phyloP scores from a whole-genome alignment of 1,284 basidiomycete species.

The Cryptococcus jaspeensis region DNA sequence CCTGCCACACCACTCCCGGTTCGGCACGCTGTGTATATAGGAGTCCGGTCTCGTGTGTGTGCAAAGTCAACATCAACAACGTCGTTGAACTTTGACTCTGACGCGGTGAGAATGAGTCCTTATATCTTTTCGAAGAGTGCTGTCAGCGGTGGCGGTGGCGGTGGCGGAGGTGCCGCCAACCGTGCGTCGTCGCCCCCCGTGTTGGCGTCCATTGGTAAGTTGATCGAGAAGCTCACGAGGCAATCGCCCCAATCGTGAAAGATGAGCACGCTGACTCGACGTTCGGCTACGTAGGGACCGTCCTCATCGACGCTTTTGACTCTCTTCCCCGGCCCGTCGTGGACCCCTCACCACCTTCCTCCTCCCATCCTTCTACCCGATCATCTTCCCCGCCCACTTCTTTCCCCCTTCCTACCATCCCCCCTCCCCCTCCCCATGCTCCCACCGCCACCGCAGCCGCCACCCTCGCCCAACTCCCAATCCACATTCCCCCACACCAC shows the following conservation, averaged over 20 bases:
- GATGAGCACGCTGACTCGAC: too few species aligned
- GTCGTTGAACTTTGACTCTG: too few species aligned
- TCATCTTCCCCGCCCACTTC: not conserved
- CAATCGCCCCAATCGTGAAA: too few species aligned
- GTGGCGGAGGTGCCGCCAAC: not conserved
- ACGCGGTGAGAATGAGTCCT: not conserved
- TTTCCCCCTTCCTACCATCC: not conserved
- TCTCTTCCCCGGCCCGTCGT: constrained; percentile 18
- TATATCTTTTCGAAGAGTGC: not conserved
- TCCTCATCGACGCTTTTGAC: constrained; percentile 40
- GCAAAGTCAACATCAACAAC: too few species aligned
- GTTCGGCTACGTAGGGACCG: constrained; percentile 26
- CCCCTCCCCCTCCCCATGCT: too few species aligned
- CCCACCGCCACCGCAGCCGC: too few species aligned
- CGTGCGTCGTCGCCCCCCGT: constrained; percentile 9
- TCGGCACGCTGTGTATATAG: not conserved
- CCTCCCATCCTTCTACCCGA: not conserved
- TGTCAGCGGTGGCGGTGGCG: not conserved
- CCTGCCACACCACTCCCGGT: too few species aligned
- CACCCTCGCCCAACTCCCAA: not conserved
- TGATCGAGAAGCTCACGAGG: too few species aligned
- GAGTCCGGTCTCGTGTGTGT: not conserved
- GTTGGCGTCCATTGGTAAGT: constrained; percentile 36
- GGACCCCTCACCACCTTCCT: constrained; percentile 6
- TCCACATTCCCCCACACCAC: not conserved